Evolutionary conservation across 176 grass and related monocot species (phyloP), one percentile per base, ranked within the genome.

Genomic region (Zizania latifolia): DNA sequence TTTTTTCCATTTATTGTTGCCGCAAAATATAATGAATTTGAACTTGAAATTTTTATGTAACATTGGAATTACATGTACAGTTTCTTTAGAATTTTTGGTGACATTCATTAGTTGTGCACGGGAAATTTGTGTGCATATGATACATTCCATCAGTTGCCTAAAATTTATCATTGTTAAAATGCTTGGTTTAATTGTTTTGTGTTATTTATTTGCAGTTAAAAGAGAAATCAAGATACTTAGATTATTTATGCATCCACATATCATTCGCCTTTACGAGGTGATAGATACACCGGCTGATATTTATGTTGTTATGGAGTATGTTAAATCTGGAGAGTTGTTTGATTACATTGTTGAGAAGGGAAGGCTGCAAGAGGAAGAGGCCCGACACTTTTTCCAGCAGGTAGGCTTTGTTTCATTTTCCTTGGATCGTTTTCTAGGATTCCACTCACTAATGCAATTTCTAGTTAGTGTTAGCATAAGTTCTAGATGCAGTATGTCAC

Each of bases 281-380:
- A 88, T 88, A 81, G 88, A 94, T 51, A 91, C 88, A 13, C 75
- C 68, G 9, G 76, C 83, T 51, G 87, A 94, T 83, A 94, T 94
- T 64, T 91, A 55, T 75, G 79, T 91, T 76, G 92, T 94, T 53
- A 94, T 94, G 88, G 92, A 94, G 76, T 86, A 94, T 84, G 88
- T 91, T 50, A 91, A 91, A 70, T 91, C 79, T 46, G 92, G 92
- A 24, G 92, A 94, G 58, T 65, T 94, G 7, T 94, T 91, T 50
- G 88, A 94, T 83, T 91, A 94, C 70, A 88, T 94, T 8, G 88
- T 91, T 73, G 92, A 94, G 57, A 94, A 91, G 40, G 92, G 92
- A 70, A 88, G 88, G 27, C 65, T 94, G 3, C 82, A 88, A 35
- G 88, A 94, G 80, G 85, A 88, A 37, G 92, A 94, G 65, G 92